Base-by-base conservation (phyloP, 2,329 filamentous ascomycete genomes). In the Alternaria sp. region DNA sequence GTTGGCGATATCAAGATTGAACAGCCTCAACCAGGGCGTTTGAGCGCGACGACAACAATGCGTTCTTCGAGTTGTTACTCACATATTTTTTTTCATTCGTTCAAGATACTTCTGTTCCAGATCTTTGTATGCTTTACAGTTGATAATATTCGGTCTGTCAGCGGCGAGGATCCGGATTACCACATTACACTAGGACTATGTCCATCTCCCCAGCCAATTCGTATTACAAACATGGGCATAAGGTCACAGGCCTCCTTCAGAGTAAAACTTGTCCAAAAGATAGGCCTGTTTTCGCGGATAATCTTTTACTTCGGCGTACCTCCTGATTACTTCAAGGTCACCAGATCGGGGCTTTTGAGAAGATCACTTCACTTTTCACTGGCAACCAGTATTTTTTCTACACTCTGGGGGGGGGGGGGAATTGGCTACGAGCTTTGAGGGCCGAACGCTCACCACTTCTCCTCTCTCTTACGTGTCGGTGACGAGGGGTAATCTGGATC, bases 261-360 rank as follows among this genome's bases (percentile, higher is more conserved):
- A 21, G 14, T 33, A 13, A 7, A 36, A n/a, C 5, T 26, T 11
- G 31, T 1, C 10, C n/a, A 34, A 48, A 36, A 3, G 1, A 14
- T 24, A 48, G 2, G 1, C n/a, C 2, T 4, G 13, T 36, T 36
- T 29, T 24, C 8, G 44, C 44, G 13, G 21, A 24, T 31, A 6
- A n/a, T 34, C 31, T 24, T 13, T 24, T 29, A 3, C 23, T 34
- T 24, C 9, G 29, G 44, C 33, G 34, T 48, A 31, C 21, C 31
- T 23, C 44, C 44, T 48, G 44, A n/a, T 48, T 4, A 48, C 29
- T 48, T 21, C 4, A 4, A 48, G 17, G 7, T 24, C 13, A 48
- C 31, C 21, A 48, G 14, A 48, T 36, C 44, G 17, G 29, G 34
- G 6, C 28, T 1, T 34, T 26, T n/a, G 14, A 34, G 29, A 21